Evolutionary conservation across 2,329 filamentous ascomycete genomes (phyloP).

Genomic region (Leptodontidium sp.): DNA sequence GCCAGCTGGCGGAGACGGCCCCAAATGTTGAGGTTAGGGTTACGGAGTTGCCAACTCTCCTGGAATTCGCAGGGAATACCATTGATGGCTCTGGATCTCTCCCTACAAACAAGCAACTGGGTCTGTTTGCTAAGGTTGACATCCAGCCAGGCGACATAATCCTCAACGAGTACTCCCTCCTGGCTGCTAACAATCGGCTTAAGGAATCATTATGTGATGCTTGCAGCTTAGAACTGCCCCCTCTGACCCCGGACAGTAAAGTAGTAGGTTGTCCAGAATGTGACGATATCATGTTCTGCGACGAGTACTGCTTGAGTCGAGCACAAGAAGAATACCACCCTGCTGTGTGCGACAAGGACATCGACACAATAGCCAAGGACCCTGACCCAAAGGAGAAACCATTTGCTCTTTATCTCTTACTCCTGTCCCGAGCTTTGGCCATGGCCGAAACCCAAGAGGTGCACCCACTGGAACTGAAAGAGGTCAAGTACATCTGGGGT

Average conservation of each 20-base stretch:
- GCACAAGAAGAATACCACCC: constrained; percentile 70
- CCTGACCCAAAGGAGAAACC: constrained; percentile 66
- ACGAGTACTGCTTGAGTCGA: constrained; percentile 63
- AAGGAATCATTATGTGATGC: constrained; percentile 91
- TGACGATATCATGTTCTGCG: constrained; percentile 72
- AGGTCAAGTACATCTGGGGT: constrained; percentile 75
- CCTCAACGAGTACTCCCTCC: constrained; percentile 81
- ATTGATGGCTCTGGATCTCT: constrained; percentile 57
- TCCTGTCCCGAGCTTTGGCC: constrained; percentile 69
- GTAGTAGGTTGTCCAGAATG: constrained; percentile 67
- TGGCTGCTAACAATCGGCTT: constrained; percentile 88
- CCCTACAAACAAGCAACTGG: constrained; percentile 77
- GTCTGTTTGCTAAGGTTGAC: constrained; percentile 86
- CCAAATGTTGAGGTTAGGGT: constrained; percentile 84
- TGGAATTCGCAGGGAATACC: constrained; percentile 56
- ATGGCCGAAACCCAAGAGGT: constrained; percentile 66
- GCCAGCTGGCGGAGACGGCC: constrained; percentile 71
- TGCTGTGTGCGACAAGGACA: constrained; percentile 70
- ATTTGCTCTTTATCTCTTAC: constrained; percentile 68
- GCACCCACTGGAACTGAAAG: constrained; percentile 69
- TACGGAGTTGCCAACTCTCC: constrained; percentile 76
- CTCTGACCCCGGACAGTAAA: constrained; percentile 55
- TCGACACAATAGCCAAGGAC: constrained; percentile 72
- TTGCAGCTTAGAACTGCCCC: constrained; percentile 78
- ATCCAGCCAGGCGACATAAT: constrained; percentile 80